Base-by-base conservation (phyloP, 2,329 filamentous ascomycete genomes). In the Penicillium janthinellum region DNA sequence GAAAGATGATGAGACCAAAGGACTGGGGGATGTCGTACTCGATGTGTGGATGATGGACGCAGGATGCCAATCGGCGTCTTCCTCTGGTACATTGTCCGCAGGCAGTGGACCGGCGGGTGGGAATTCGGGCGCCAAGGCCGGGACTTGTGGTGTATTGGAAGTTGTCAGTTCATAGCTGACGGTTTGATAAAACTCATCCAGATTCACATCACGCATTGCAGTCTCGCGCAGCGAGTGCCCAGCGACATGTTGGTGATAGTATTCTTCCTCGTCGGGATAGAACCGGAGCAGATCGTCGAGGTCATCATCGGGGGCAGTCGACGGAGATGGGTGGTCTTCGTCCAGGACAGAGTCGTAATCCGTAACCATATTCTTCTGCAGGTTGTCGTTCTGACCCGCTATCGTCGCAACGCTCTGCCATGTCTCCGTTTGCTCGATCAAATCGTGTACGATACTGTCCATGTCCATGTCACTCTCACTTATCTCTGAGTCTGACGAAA, bases 221-320 rank as follows among this genome's bases (percentile, higher is more conserved):
- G 49, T 22, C 44, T 64, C 64, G 37, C 35, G 35, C 3, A 56
- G 59, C 8, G 61, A 47, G 20, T 61, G 47, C 2, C 63, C 41
- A 17, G 48, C 38, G 35, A 59, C 59, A 42, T 61, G 58, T 14
- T 63, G 56, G 12, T 65, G 64, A 22, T 66, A 65, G 35, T 62
- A 64, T 50, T 66, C 64, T 28, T 67, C 69, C 25, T 70, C 65
- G 34, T 70, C 71, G 0, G 68, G 66, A 56, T 76, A 75, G 20
- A 76, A 75, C 35, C 64, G 70, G 22, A 70, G 62, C n/a, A 71
- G 69, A 41, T 76, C 71, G 44, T 74, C 71, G 6, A 69, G 60
- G 17, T 75, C 72, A 28, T 71, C 67, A 34, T 73, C 70, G 8
- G 59, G 53, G 7, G 56, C 54, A 0, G 63, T 60, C 1, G 63